Evolutionary conservation across 176 grass and related monocot species (phyloP).

Genomic region (Zoysia japonica): DNA sequence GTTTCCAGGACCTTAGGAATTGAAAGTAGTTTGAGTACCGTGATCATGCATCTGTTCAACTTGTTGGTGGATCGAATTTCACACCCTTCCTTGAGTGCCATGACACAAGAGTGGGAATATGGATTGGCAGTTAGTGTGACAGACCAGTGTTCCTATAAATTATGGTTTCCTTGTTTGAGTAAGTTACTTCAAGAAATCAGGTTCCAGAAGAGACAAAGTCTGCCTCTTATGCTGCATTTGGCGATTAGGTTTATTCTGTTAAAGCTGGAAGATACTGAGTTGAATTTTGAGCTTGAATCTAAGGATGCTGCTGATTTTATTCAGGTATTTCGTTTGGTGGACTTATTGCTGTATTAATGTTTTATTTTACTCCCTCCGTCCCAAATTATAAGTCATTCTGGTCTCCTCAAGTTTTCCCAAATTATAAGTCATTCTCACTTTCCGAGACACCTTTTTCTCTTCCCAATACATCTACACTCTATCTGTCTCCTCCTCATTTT

Average conservation of each 20-base stretch:
- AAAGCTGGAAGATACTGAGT: conserved; percentile 80
- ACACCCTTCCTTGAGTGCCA: conserved; percentile 30
- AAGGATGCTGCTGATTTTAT: conserved; percentile 56
- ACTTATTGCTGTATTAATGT: conserved; percentile 6
- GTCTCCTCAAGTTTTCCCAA: no score
- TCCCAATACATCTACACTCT: no score
- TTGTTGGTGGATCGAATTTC: conserved; percentile 47
- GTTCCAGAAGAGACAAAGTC: conserved; percentile 46
- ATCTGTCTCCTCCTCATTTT: no score
- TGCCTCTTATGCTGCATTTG: conserved; percentile 56
- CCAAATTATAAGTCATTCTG: no score
- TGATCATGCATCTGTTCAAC: conserved; percentile 66
- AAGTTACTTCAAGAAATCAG: conserved; percentile 70
- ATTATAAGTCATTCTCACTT: no score
- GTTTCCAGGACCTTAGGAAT: conserved; percentile 71
- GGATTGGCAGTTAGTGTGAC: conserved; percentile 60
- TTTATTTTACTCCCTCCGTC: background rate
- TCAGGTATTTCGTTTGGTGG: conserved; percentile 56
- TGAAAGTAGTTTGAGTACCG: conserved; percentile 53
- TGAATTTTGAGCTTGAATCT: conserved; percentile 76
- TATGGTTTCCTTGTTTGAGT: conserved; percentile 91
- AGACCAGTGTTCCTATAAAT: conserved; percentile 71
- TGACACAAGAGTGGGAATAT: conserved; percentile 76
- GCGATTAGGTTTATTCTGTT: conserved; percentile 60
- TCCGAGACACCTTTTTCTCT: no score